Base-by-base conservation (phyloP, 1,139 yeast genomes). In the Lodderomyces metapsilosis region DNA sequence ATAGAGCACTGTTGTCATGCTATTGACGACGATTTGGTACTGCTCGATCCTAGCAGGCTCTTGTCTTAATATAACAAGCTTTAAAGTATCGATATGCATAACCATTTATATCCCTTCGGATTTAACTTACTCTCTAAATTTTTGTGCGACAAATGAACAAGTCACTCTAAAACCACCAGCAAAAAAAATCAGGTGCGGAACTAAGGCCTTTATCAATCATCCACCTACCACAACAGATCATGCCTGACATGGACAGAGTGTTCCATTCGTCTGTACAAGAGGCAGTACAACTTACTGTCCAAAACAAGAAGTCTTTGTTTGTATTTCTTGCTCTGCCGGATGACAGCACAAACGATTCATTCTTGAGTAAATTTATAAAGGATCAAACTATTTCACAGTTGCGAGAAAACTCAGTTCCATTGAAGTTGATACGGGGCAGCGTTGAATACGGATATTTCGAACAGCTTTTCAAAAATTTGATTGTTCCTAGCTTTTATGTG, bases 401-500 rank as follows among this genome's bases (percentile, higher is more conserved):
- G 7, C 38, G 43, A 4, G 36, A 43, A 3, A 45, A 52, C 4
- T 68, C 68, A 28, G 68, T 82, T 2, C 66, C 76, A 36, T 59
- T 83, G 39, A 65, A 68, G 48, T 57, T 83, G 30, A 43, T 59
- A 1, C 65, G 71, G 35, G 73, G 64, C n/a, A 61, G 80, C 0
- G 54, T 55, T 2, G 82, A 82, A 46, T 80, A 64, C 48, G 57
- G 52, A 1, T 66, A 64, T 49, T 81, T 84, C 50, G 62, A 68
- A 35, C 78, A 76, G 48, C 60, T 79, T 11, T 79, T 78, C 51
- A 74, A 74, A 0, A 64, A 67, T 23, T 66, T 71, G 27, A 53
- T 52, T 1, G 62, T 68, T 3, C 87, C 83, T 10, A 68, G 78
- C 49, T 62, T 76, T 45, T 76, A 66, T 58, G 64, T 78, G 40